Conservation (phyloP, 495 filamentous ascomycete species). For the Penicillium bovifimosum region DNA sequence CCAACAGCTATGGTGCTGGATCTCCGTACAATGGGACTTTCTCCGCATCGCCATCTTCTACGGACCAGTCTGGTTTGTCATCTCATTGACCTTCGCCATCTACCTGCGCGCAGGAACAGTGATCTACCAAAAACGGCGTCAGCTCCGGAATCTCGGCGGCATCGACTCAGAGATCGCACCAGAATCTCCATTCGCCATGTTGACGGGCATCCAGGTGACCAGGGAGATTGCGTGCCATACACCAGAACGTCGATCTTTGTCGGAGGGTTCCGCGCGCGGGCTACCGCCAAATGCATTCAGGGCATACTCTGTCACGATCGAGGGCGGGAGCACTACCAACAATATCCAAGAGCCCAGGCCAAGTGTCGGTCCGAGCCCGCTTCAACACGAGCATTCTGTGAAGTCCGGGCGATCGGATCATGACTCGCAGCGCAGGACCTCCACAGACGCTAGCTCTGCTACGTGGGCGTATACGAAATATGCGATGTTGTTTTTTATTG, state of each 20-base stretch:
- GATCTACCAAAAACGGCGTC: constrained; percentile 53
- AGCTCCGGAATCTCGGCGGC: constrained; percentile 36
- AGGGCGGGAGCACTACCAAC: constrained; percentile 19
- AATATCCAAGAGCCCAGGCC: background rate
- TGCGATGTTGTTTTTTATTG: constrained; percentile 79
- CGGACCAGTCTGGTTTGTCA: constrained; percentile 77
- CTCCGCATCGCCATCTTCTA: constrained; percentile 77
- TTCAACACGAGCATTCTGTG: constrained; percentile 2
- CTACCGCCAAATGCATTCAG: constrained; percentile 8
- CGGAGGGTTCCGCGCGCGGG: background rate
- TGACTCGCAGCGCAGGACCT: constrained; percentile 18
- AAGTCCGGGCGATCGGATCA: constrained; percentile 6
- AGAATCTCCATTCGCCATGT: constrained; percentile 50
- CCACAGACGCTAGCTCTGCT: constrained; percentile 28
- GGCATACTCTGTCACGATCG: constrained; percentile 37
- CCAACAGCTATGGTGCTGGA: constrained; percentile 78
- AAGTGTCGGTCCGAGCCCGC: background rate
- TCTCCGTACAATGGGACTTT: constrained; percentile 60
- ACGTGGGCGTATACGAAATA: constrained; percentile 80
- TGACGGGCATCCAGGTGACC: constrained; percentile 52
- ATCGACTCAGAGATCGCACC: constrained; percentile 32
- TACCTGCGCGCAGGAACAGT: constrained; percentile 67
- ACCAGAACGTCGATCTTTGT: constrained; percentile 9
- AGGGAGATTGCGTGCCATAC: constrained; percentile 28
- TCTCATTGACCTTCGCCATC: constrained; percentile 63